Evolutionary conservation across 768 basidiomycete genomes (phyloP).

Genomic region (Strobilomyces confusus): DNA sequence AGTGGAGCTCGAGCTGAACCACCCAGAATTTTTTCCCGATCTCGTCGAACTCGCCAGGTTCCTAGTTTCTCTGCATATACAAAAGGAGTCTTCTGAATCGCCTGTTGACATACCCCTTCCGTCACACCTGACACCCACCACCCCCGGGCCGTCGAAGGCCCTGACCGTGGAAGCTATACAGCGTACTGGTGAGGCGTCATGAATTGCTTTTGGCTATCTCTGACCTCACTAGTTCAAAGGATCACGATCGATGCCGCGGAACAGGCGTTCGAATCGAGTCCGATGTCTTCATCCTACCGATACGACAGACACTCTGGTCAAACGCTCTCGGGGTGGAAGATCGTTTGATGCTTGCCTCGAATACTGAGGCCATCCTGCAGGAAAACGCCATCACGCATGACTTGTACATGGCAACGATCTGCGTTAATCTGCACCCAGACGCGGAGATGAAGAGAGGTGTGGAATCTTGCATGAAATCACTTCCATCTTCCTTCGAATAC

Average conservation of each 20-base stretch:
- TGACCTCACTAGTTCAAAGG: conserved; percentile 7
- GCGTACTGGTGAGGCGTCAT: background rate
- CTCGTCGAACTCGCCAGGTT: conserved; percentile 10
- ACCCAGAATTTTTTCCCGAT: conserved; percentile 1
- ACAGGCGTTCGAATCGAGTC: conserved; percentile 1
- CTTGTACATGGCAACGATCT: conserved; percentile 7
- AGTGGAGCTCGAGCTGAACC: conserved; percentile 8
- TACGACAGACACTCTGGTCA: background rate
- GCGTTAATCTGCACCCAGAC: background rate
- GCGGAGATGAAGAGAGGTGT: conserved; percentile 10
- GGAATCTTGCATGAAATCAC: conserved; percentile 5
- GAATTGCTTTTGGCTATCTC: background rate
- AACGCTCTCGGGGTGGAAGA: background rate
- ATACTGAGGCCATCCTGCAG: background rate
- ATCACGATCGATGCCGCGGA: conserved; percentile 3
- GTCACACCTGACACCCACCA: background rate
- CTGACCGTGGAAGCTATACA: conserved; percentile 7
- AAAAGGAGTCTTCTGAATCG: background rate
- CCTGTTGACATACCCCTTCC: background rate
- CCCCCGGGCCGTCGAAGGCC: background rate
- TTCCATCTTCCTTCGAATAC: conserved; percentile 4
- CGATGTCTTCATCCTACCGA: background rate
- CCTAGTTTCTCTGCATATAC: conserved; percentile 7
- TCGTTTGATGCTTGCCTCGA: background rate
- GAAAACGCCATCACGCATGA: conserved; percentile 8